A percentile compares a stretch with the other conserved stretches of the same genome.
phyloP scores from a whole-genome alignment of 208 protist species.

The Porcisia hertigi region DNA sequence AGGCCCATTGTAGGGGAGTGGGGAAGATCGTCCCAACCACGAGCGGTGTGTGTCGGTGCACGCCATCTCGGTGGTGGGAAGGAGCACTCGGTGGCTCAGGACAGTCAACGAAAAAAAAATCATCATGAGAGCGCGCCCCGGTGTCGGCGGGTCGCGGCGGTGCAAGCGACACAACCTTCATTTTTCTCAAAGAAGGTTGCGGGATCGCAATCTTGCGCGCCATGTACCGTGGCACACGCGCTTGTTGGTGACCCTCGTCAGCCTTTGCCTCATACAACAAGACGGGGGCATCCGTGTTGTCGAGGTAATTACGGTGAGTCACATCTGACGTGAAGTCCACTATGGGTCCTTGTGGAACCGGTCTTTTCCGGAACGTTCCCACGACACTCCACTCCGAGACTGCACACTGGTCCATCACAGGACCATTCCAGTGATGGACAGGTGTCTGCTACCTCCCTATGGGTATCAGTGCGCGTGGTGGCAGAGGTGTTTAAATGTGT shows the following conservation, averaged over 20 bases:
- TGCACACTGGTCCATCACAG: conserved; percentile 18
- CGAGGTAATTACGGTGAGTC: conserved; percentile 14
- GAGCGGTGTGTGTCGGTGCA: conserved; percentile 18
- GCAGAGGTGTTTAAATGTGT: background rate
- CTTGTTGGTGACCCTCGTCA: conserved; percentile 25
- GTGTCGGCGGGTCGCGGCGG: conserved; percentile 17
- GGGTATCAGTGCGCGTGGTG: background rate
- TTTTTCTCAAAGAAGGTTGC: conserved; percentile 31
- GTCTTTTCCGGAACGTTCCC: conserved; percentile 36
- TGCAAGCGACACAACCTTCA: conserved; percentile 62
- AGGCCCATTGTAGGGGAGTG: conserved; percentile 35
- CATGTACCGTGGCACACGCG: conserved; percentile 52
- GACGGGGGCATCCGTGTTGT: conserved; percentile 27
- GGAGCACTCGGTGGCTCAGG: conserved; percentile 12
- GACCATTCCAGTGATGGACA: background rate
- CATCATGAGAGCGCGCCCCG: conserved; percentile 4
- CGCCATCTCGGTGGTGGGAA: conserved; percentile 11
- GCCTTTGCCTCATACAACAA: conserved; percentile 36
- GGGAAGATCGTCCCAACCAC: conserved; percentile 54
- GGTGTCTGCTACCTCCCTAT: background rate
- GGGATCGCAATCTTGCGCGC: conserved; percentile 52
- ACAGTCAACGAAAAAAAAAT: conserved; percentile 40
- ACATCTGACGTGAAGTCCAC: conserved; percentile 32
- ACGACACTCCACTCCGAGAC: conserved; percentile 45
- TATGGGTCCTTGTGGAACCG: conserved; percentile 37